Percentiles rank a stretch among this genome's conserved stretches.
Conservation (phyloP, 441 rosid genomes). For the Erodium texanum region DNA sequence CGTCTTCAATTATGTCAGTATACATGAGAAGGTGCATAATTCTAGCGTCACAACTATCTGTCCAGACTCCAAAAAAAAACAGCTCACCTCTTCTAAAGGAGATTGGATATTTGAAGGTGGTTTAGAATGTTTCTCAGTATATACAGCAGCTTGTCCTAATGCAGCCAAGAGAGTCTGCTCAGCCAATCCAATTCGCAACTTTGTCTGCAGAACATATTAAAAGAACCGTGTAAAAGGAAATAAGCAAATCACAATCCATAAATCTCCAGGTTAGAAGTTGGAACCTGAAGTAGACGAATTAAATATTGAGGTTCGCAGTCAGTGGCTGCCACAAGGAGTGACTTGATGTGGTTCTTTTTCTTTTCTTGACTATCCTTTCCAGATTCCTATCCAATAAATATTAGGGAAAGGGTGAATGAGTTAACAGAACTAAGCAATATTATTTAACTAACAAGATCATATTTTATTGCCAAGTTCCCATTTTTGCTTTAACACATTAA, state of each 20-base stretch:
- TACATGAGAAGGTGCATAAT: not conserved
- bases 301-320: slow-evolving; percentile 89
- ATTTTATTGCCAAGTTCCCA: not conserved
- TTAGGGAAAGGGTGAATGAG: not conserved
- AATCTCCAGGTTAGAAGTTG: slow-evolving; percentile 13
- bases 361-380: slow-evolving; percentile 92
- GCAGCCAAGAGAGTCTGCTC: slow-evolving; percentile 87
- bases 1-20: not conserved
- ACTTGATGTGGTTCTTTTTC: slow-evolving; percentile 82
- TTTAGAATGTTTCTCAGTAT: slow-evolving; percentile 53
- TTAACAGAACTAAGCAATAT: slow-evolving; percentile 1
- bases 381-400: slow-evolving; percentile 43
- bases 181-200: slow-evolving; percentile 67
- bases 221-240: slow-evolving; percentile 11
- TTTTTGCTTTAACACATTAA: not conserved
- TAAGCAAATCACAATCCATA: not conserved
- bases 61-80: slow-evolving; percentile 8
- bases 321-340: slow-evolving; percentile 86
- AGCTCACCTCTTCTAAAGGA: slow-evolving; percentile 81
- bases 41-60: not conserved
- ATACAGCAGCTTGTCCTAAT: slow-evolving; percentile 82
- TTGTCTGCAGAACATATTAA: slow-evolving; percentile 40
- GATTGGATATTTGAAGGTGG: slow-evolving; percentile 53
- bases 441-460: not conserved
- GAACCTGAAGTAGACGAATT: slow-evolving; percentile 88